Evolutionary conservation across 2,329 filamentous ascomycete genomes (phyloP), one percentile per base, ranked within the genome.

Genomic region (Colletotrichum sidae): DNA sequence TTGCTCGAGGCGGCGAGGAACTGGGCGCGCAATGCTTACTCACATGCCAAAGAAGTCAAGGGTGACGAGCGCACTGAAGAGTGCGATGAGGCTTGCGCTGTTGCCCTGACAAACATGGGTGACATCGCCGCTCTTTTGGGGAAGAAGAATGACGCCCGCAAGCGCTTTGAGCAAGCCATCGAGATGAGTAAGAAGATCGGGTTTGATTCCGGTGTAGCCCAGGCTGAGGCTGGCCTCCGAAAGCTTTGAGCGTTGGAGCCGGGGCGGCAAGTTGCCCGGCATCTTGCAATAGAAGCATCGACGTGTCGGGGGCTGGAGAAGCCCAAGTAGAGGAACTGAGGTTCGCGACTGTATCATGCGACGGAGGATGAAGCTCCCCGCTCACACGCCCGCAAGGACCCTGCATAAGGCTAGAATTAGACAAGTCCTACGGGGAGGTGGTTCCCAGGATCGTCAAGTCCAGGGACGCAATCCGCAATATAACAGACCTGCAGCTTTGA

Each of bases 91-190:
- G 92, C 91, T 2, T 97, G 94, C 73, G 91, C 91, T 2, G 91
- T 91, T 6, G 92, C 94, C 8, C 88, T 92, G n/a, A 92, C 93
- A 76, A 97, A 96, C 74, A 86, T 97, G 57, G 95, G 90, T 33
- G 92, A 96, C 71, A 90, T 97, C 70, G 90, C 92, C 1, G 88
- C 92, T 69, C 90, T 96, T 86, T 79, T 89, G 65, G 90, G 91
- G 1, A 85, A 92, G 70, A 72, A 83, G 1, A 80, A 81, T 4
- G 84, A 91, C 69, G 94, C 95, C 2, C 84, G 84, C 71, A 84
- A 83, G 70, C 86, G 86, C 73, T 97, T 92, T 73, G 79, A 84
- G 58, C 87, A 96, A 74, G 90, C 92, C 9, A 84, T 87, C 58
- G 83, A 83, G 17, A 76, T 95, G 75, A 85, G 87, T 67, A 81